Base-by-base conservation (phyloP, 176 grass and related monocot genomes). In the Bothriochloa decipiens region DNA sequence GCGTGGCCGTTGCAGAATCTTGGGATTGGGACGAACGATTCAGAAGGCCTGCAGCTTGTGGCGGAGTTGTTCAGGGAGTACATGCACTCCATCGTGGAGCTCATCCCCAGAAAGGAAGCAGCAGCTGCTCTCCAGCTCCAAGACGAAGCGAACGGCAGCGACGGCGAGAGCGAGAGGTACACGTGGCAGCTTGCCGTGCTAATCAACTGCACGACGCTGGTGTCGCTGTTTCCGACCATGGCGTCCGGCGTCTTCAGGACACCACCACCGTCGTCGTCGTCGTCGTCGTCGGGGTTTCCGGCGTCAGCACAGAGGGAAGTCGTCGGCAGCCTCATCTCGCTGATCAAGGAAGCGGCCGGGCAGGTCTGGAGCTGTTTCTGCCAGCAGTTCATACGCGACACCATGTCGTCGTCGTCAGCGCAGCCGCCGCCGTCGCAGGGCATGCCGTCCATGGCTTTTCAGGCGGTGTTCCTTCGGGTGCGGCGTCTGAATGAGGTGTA, bases 361-460 rank as follows among this genome's bases (percentile, higher is more conserved):
- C 75, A 85, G 76, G 73, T 90, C 28, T 85, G 88, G 89, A 17
- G 46, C 16, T 65, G 69, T 28, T 93, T 91, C 65, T 88, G 88
- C 83, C 86, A 81, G 22, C 83, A 88, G 20, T 83, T 93, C 46
- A 70, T 91, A 60, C 68, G 77, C 27, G 75, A 91, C 77, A 82
- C 76, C 68, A 84, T 81, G 26, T 16, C 27, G 20, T 11, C 3
- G 5, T 10, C 36, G 20, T 11, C 3, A 12, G 18, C 36, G 20
- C 22, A 4, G 29, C 8, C 11, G 17, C 8, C 36, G 4, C 35
- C 8, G 35, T 15, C 1, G 40, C 55, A 83, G 72, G 49, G 39
- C 62, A 85, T 86, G 88, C 91, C 91, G 49, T 90, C 88, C 16
- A 5, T 33, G 86, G 43, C 80, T 63, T 88, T 93, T 40, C 91